Evolutionary conservation across 352 stramenopile species (phyloP).

Genomic region (Globisporangium cystogenes): DNA sequence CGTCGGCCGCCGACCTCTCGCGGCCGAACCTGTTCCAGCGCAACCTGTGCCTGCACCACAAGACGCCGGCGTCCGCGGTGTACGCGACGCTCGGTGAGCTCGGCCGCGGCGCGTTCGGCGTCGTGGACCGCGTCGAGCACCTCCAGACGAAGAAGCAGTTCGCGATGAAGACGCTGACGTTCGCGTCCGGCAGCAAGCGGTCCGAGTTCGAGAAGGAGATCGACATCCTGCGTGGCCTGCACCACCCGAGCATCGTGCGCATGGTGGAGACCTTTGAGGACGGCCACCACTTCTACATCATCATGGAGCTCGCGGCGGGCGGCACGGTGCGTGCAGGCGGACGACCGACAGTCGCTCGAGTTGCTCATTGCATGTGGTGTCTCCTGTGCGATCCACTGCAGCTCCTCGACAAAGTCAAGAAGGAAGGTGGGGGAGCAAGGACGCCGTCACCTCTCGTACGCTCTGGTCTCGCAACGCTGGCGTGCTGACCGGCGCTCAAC

Average conservation of each 20-base stretch:
- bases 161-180: slow-evolving; percentile 78
- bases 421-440: slow-evolving; percentile 12
- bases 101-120: slow-evolving; percentile 63
- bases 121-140: slow-evolving; percentile 74
- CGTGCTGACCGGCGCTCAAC: background rate
- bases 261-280: slow-evolving; percentile 82
- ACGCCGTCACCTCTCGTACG: background rate
- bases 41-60: slow-evolving; percentile 74
- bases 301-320: slow-evolving; percentile 75
- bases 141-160: slow-evolving; percentile 57
- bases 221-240: slow-evolving; percentile 61
- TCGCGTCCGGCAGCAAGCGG: slow-evolving; percentile 50
- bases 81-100: slow-evolving; percentile 56
- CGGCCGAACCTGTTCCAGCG: slow-evolving; percentile 73
- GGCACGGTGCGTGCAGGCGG: slow-evolving; percentile 26
- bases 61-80: slow-evolving; percentile 31
- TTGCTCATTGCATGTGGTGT: no score
- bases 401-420: slow-evolving; percentile 61
- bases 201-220: slow-evolving; percentile 78
- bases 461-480: background rate
- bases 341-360: no score
- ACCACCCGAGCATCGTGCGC: slow-evolving; percentile 77
- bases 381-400: no score
- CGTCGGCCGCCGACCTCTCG: slow-evolving; percentile 21
- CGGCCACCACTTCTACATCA: slow-evolving; percentile 75